phyloP scores from a whole-genome alignment of 139 green algal species.

The Axilococcus clingmanii region DNA sequence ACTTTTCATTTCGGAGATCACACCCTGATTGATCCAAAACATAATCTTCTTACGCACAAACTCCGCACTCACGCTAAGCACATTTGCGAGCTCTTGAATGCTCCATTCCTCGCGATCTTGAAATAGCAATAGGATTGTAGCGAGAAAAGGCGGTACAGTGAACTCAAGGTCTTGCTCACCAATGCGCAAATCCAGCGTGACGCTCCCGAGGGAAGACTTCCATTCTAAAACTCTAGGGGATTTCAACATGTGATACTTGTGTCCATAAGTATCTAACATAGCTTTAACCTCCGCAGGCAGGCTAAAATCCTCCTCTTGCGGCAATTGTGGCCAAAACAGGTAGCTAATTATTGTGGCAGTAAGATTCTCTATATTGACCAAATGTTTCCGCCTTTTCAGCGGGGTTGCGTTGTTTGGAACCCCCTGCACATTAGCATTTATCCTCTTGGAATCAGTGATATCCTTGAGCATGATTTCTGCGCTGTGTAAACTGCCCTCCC shows the following conservation, averaged over 20 bases:
- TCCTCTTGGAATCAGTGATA: conserved; percentile 82
- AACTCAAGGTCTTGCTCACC: conserved; percentile 32
- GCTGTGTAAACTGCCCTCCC: conserved; percentile 66
- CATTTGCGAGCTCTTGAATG: conserved; percentile 36
- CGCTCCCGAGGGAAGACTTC: conserved; percentile 56
- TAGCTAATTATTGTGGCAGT: conserved; percentile 64
- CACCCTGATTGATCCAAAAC: conserved; percentile 85
- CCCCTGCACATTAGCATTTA: conserved; percentile 61
- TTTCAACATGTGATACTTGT: conserved; percentile 66
- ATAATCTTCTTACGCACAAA: conserved; percentile 49
- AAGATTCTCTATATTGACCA: conserved; percentile 19
- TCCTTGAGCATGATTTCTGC: conserved; percentile 71
- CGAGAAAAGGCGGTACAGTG: conserved; percentile 52
- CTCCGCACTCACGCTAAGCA: conserved; percentile 36
- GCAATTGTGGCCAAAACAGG: conserved; percentile 79
- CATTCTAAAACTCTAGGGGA: conserved; percentile 81
- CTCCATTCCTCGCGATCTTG: conserved; percentile 16
- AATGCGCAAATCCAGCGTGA: conserved; percentile 59
- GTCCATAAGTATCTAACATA: conserved; percentile 30
- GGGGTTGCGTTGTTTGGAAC: conserved; percentile 11
- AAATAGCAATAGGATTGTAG: conserved; percentile 74
- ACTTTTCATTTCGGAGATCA: neutral
- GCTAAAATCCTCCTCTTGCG: conserved; percentile 29
- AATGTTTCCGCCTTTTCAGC: neutral
- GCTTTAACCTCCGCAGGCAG: conserved; percentile 31